Percentiles rank a stretch among this genome's conserved stretches.
These are phyloP conservation scores for Mortierella polycephala DNA, from an alignment of 371 early-diverging fungal species.

Conservation along the genomic window DNA sequence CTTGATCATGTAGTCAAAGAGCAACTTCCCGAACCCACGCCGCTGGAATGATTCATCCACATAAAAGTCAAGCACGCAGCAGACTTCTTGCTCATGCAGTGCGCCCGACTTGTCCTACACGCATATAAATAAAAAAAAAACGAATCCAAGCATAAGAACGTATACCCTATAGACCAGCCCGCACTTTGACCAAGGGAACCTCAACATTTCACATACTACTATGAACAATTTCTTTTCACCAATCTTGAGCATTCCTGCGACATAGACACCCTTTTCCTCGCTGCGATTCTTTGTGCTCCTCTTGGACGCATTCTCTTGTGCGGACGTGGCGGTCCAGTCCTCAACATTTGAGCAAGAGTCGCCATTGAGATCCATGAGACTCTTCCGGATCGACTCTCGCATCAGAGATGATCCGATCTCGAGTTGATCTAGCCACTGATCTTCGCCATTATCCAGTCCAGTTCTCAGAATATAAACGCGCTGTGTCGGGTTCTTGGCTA, in stretches of 20 bases:
- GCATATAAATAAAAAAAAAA: constrained; percentile 1
- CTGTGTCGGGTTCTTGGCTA: constrained; percentile 49
- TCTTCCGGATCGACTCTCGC: constrained; percentile 30
- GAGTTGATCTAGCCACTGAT: constrained; percentile 42
- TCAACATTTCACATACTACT: constrained; percentile 22
- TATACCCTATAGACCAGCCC: too few species aligned
- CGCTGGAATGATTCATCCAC: constrained; percentile 46
- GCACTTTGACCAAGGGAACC: too few species aligned
- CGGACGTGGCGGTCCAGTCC: not conserved
- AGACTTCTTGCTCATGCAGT: constrained; percentile 48
- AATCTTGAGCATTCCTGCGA: constrained; percentile 55
- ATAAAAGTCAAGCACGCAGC: constrained; percentile 52
- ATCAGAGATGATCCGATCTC: constrained; percentile 42
- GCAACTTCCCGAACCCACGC: constrained; percentile 40
- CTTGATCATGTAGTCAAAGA: constrained; percentile 54
- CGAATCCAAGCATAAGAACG: not conserved
- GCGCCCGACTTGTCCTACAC: constrained; percentile 37
- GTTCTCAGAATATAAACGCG: constrained; percentile 49
- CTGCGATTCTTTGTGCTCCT: constrained; percentile 13
- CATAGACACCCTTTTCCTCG: constrained; percentile 48
- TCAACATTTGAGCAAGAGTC: not conserved
- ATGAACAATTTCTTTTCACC: constrained; percentile 52
- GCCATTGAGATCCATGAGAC: constrained; percentile 13
- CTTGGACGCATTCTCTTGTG: constrained; percentile 15
- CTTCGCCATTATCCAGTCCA: constrained; percentile 42